Conservation (phyloP, 78 protist genomes). For the Corallochytrium limacisporum region DNA sequence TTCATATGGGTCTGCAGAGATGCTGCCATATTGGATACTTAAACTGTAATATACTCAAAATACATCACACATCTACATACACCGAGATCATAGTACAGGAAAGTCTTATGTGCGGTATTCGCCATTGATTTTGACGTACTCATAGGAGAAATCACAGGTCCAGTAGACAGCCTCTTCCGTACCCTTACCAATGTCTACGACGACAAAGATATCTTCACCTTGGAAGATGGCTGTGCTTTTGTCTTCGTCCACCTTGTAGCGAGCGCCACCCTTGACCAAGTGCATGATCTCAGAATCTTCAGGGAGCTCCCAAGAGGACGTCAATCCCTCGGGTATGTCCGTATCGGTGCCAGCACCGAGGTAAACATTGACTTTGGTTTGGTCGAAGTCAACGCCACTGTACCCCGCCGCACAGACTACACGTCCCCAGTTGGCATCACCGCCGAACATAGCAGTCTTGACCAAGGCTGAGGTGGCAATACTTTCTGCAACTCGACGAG, state of each 20-base stretch:
- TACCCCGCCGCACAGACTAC: constrained; percentile 51
- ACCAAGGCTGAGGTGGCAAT: constrained; percentile 34
- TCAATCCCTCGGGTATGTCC: too few relatives aligned
- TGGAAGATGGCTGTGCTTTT: too few relatives aligned
- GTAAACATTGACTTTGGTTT: constrained; percentile 7
- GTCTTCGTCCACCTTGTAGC: constrained; percentile 1
- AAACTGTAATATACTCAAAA: too few relatives aligned
- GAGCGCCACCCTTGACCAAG: not conserved
- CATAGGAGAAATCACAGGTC: constrained; percentile 6
- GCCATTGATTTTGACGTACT: constrained; percentile 16
- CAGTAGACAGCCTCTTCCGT: not conserved
- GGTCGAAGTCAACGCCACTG: constrained; percentile 34
- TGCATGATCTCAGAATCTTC: too few relatives aligned
- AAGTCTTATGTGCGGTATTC: constrained; percentile 11
- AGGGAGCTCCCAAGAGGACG: too few relatives aligned
- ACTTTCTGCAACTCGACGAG: constrained; percentile 4
- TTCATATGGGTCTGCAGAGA: too few relatives aligned
- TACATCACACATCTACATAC: too few relatives aligned
- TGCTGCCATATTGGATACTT: too few relatives aligned
- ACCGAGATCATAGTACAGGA: too few relatives aligned
- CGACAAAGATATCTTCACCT: too few relatives aligned
- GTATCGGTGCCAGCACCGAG: not conserved
- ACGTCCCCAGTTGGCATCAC: constrained; percentile 59
- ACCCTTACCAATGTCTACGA: too few relatives aligned
- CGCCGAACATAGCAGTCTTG: constrained; percentile 52